Evolutionary conservation across 2,329 filamentous ascomycete genomes (phyloP).

Genomic region (Hymenoscyphus linearis): DNA sequence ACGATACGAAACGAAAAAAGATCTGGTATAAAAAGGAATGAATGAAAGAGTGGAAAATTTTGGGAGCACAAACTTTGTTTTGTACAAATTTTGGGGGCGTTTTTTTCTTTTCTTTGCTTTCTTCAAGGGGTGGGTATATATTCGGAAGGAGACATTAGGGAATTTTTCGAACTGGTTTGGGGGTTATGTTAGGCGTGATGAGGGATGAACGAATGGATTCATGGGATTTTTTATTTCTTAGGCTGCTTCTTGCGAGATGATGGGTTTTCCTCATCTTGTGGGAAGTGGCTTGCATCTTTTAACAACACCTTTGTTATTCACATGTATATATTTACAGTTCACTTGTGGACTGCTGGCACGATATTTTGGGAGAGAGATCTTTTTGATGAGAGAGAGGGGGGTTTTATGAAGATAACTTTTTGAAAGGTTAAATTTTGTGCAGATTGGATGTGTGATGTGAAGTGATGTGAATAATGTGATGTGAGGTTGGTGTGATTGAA

Average conservation of each 20-base stretch:
- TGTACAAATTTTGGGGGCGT: slow-evolving; percentile 19
- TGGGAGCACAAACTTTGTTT: slow-evolving; percentile 12
- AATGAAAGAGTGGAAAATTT: slow-evolving; percentile 4
- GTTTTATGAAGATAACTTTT: neutral
- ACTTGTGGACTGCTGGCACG: neutral
- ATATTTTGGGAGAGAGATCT: neutral
- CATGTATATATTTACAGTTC: neutral
- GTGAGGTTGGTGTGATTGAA: too few species aligned
- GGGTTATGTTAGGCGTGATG: neutral
- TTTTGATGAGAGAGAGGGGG: neutral
- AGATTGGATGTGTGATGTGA: neutral
- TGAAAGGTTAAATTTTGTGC: neutral
- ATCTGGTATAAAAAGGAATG: neutral
- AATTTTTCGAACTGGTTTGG: neutral
- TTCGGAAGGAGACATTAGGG: neutral
- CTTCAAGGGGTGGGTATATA: neutral
- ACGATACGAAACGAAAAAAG: neutral
- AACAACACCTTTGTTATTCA: neutral
- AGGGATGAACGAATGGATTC: neutral
- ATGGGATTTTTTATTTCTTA: neutral
- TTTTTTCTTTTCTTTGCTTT: neutral
- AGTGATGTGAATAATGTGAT: too few species aligned
- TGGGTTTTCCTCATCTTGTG: neutral
- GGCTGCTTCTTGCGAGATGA: neutral
- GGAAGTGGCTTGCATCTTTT: neutral